Base-by-base conservation (phyloP, 352 stramenopile genomes). In the Pythium monospermum region DNA sequence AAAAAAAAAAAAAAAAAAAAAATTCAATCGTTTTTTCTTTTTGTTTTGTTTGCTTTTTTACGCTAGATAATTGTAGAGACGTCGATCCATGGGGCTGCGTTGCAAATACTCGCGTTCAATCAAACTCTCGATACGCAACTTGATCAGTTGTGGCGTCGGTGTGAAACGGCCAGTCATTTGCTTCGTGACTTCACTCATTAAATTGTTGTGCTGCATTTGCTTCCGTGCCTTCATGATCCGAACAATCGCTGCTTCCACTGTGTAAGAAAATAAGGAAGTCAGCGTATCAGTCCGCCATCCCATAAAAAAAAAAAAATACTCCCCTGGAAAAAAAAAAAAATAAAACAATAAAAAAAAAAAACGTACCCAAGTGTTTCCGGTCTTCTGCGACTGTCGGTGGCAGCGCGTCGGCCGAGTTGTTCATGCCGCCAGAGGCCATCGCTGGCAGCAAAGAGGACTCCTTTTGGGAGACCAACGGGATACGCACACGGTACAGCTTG, bases 61-160 rank as follows among this genome's bases (percentile, higher is more conserved):
- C 33, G 96, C 96, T 69, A 99, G 86, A 82, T 99, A 99, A 51
- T 92, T 95, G 85, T 99, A 99, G 40, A 98, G 65, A 23, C 84
- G 77, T 58, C 88, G 85, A 64, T 99, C 94, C 39, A 85, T 67
- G 22, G 90, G 64, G 56, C 91, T 92, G 37, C 96, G 89, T 64
- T 99, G 92, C 36, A 99, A 73, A 71, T 99, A 99, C 69, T 99
- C 97, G 46, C 97, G 84, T 64, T 99, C 96, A 58, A 99, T 99
- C 16, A 99, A 82, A 57, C 87, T 97, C 71, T 99, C 97, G 52
- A 99, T 98, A 35, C 97, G 83, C 52, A 98, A 95, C 83, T 99
- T 99, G 71, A 99, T 95, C 50, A 98, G 91, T 51, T 97, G 83
- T 4, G 93, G 93, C 19, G 89, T 76, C 15, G 96, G 95, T 5